Percentiles rank a stretch among this genome's conserved stretches.
Evolutionary conservation across 306 rosid genomes (phyloP).

Genomic region (Cucumis melo): DNA sequence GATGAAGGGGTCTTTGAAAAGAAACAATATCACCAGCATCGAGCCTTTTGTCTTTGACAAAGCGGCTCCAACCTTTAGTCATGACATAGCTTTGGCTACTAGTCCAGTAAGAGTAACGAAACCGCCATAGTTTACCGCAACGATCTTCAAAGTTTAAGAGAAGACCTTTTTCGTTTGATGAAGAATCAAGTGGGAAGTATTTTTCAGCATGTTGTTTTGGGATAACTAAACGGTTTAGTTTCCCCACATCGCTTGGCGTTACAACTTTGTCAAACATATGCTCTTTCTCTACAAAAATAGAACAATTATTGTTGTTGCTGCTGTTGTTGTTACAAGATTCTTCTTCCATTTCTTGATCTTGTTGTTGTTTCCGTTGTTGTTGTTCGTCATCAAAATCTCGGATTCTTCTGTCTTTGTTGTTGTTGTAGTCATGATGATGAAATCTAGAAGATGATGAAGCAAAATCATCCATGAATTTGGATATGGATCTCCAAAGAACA

Average conservation of each 20-base stretch:
- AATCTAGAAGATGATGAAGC: background rate
- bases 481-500: background rate
- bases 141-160: slow-evolving; percentile 68
- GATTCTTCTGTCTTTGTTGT: background rate
- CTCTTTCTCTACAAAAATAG: slow-evolving; percentile 13
- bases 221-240: slow-evolving; percentile 30
- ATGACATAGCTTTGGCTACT: slow-evolving; percentile 95
- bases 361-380: background rate
- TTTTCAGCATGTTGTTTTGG: slow-evolving; percentile 40
- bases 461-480: background rate
- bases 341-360: background rate
- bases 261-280: slow-evolving; percentile 39
- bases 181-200: slow-evolving; percentile 39
- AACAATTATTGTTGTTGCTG: background rate
- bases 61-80: slow-evolving; percentile 98
- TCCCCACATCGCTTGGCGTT: slow-evolving; percentile 43
- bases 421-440: background rate
- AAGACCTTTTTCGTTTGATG: slow-evolving; percentile 58
- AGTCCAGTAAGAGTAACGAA: slow-evolving; percentile 88
- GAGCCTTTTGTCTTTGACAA: slow-evolving; percentile 76
- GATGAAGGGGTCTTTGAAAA: slow-evolving; percentile 52
- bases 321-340: background rate
- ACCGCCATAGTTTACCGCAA: slow-evolving; percentile 67
- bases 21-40: slow-evolving; percentile 88
- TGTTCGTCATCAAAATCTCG: background rate